phyloP scores from a whole-genome alignment of 805 yeast genomes.

The Ogataea sp. region DNA sequence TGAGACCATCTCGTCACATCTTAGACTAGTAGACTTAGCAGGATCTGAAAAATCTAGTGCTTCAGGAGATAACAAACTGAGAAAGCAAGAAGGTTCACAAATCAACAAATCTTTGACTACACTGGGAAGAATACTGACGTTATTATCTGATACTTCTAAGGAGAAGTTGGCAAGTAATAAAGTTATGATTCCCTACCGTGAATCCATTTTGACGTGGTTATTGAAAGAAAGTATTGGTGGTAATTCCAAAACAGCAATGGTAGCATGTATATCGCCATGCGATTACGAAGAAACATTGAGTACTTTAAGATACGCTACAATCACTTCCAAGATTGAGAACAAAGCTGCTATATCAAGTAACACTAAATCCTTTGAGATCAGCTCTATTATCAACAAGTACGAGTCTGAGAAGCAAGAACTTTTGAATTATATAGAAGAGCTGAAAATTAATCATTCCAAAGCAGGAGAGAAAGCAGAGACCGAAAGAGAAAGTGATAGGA shows the following conservation, averaged over 20 bases:
- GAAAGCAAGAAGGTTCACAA: conserved; percentile 68
- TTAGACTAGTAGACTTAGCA: conserved; percentile 72
- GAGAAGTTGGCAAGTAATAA: no score
- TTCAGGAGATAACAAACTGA: conserved; percentile 51
- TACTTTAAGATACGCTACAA: conserved; percentile 70
- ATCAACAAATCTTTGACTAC: conserved; percentile 76
- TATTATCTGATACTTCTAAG: conserved; percentile 42
- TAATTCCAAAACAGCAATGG: conserved; percentile 77
- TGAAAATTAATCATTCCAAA: conserved; percentile 6
- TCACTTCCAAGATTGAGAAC: conserved; percentile 63
- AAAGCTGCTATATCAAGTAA: conserved; percentile 37
- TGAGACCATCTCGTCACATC: conserved; percentile 43
- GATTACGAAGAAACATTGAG: conserved; percentile 74
- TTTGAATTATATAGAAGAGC: conserved; percentile 8
- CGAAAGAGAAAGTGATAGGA: neutral
- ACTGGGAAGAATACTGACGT: conserved; percentile 57
- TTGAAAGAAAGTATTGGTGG: conserved; percentile 73
- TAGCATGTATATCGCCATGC: conserved; percentile 75
- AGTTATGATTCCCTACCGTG: conserved; percentile 59
- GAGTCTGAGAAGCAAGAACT: conserved; percentile 18
- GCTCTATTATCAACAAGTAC: conserved; percentile 17
- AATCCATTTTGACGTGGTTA: conserved; percentile 67
- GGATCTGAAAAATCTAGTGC: conserved; percentile 66
- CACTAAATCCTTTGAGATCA: conserved; percentile 27
- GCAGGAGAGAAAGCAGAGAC: no score